A percentile compares a stretch with the other conserved stretches of the same genome.
Evolutionary conservation across 1,284 basidiomycete genomes (phyloP).

Genomic region (Rhodotorula sp.): DNA sequence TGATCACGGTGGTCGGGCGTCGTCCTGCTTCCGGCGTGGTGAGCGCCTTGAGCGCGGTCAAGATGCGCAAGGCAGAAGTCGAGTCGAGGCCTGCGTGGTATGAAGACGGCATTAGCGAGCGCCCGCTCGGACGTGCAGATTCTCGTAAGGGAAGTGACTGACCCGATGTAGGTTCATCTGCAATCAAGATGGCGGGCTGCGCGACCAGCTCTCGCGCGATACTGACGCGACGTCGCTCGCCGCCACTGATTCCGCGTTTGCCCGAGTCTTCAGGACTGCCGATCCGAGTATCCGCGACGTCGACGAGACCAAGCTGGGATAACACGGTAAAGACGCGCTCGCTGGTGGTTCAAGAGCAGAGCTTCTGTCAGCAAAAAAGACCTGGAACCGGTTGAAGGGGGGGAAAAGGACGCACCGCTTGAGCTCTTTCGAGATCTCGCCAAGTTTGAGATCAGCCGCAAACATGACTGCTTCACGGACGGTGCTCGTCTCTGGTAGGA

Average conservation of each 20-base stretch:
- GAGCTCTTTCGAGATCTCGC: constrained; percentile 69
- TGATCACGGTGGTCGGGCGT: constrained; percentile 63
- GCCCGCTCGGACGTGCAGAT: not conserved
- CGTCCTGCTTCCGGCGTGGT: constrained; percentile 51
- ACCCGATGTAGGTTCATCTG: constrained; percentile 62
- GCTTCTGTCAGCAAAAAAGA: not conserved
- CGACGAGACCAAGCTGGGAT: constrained; percentile 68
- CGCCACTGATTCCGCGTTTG: constrained; percentile 64
- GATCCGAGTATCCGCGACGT: constrained; percentile 69
- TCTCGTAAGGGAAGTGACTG: constrained; percentile 30
- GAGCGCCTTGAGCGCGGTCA: constrained; percentile 69
- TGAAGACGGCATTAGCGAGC: constrained; percentile 13
- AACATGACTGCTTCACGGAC: constrained; percentile 80
- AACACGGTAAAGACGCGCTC: constrained; percentile 66
- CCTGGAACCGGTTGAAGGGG: not conserved
- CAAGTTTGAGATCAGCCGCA: constrained; percentile 75
- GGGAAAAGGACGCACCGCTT: constrained; percentile 53
- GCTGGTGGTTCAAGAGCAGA: not conserved
- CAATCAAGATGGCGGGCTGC: constrained; percentile 60
- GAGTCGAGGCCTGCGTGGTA: constrained; percentile 67
- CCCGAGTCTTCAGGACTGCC: constrained; percentile 57
- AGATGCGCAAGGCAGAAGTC: constrained; percentile 75
- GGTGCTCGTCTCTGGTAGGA: constrained; percentile 48
- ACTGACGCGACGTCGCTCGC: constrained; percentile 62
- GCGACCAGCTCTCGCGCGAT: constrained; percentile 65